Conservation (phyloP, 345 rosid species). For the Eucalyptus erythrocorys region DNA sequence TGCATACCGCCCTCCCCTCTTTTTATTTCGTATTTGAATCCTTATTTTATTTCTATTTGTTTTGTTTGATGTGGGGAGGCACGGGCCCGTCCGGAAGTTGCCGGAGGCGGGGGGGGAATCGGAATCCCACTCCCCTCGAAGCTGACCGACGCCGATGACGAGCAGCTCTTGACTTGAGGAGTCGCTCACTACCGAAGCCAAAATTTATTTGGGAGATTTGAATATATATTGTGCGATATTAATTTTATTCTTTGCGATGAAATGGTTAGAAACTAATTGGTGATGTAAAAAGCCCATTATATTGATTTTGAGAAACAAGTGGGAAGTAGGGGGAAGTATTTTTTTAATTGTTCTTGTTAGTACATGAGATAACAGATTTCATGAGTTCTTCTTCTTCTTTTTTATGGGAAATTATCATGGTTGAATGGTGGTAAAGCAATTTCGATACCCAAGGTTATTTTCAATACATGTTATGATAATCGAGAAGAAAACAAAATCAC, state of each 20-base stretch:
- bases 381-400: no score
- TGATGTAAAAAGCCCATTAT: no score
- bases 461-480: no score
- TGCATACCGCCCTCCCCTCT: no score
- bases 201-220: no score
- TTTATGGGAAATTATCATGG: no score
- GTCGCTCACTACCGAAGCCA: background rate
- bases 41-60: no score
- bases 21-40: no score
- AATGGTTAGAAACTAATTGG: no score
- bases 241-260: no score
- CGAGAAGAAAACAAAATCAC: background rate
- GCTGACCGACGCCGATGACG: background rate
- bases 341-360: background rate
- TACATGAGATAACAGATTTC: background rate
- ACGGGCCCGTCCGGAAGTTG: background rate
- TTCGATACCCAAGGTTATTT: background rate
- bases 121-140: background rate
- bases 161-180: background rate
- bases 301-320: background rate
- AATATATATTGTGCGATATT: no score
- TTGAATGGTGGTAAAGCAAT: background rate
- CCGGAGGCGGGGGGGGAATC: background rate
- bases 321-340: background rate
- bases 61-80: background rate